Conservation (phyloP, 1,284 basidiomycete genomes). For the Abortiporus biennis region DNA sequence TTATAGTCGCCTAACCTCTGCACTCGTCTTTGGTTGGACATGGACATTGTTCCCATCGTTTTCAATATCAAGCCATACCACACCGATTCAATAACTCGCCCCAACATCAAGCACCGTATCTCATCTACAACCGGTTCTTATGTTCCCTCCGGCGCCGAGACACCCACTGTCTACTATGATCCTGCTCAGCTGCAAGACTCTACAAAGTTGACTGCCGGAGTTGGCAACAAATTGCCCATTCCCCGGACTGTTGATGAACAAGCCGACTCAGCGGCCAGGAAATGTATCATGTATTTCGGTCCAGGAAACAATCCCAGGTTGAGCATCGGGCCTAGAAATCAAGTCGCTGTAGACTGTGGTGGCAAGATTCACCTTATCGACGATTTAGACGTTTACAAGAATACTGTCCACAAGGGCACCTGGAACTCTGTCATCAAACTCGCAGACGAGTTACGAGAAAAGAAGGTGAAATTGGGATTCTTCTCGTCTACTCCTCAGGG, state of each 20-base stretch:
- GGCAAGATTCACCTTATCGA: slow-evolving; percentile 78
- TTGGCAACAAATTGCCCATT: slow-evolving; percentile 59
- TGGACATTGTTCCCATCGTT: slow-evolving; percentile 74
- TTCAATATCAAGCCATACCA: slow-evolving; percentile 81
- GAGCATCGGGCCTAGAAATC: slow-evolving; percentile 71
- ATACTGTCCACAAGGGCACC: slow-evolving; percentile 61
- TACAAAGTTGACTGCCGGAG: slow-evolving; percentile 35
- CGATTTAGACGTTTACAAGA: slow-evolving; percentile 65
- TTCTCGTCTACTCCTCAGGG: slow-evolving; percentile 90
- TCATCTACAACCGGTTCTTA: slow-evolving; percentile 71
- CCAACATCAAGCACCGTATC: slow-evolving; percentile 73
- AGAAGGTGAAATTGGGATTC: slow-evolving; percentile 81
- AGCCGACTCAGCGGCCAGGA: slow-evolving; percentile 77
- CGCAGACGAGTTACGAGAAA: slow-evolving; percentile 74
- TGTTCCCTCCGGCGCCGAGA: slow-evolving; percentile 66
- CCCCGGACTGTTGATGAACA: slow-evolving; percentile 75
- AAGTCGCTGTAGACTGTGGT: slow-evolving; percentile 73
- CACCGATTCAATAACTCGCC: slow-evolving; percentile 66
- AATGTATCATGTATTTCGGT: slow-evolving; percentile 75
- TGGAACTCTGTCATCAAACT: slow-evolving; percentile 77
- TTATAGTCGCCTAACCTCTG: slow-evolving; percentile 64
- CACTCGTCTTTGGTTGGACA: slow-evolving; percentile 70
- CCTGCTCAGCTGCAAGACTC: slow-evolving; percentile 36
- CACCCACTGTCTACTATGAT: slow-evolving; percentile 62
- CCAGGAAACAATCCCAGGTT: slow-evolving; percentile 77